Conservation (phyloP, 805 yeast species). For the Kazachstania bromeliacearum region DNA sequence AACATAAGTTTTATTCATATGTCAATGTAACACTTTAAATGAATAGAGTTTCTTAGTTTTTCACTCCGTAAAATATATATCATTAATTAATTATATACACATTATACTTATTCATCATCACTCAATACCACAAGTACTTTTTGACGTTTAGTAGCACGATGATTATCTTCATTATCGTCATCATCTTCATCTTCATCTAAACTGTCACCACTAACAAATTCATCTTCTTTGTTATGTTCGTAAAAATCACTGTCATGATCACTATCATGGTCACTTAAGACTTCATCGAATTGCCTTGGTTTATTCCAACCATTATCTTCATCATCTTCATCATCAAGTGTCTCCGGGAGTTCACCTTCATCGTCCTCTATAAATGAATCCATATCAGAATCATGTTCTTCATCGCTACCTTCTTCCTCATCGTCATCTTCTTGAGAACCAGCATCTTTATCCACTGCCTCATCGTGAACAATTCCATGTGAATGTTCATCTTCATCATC, state of each 20-base stretch:
- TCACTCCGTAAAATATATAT: too few species aligned
- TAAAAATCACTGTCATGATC: constrained; percentile 22
- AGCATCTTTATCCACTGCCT: constrained; percentile 10
- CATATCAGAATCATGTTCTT: constrained; percentile 13
- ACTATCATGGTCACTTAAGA: too few species aligned
- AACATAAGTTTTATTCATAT: too few species aligned
- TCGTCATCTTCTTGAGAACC: constrained; percentile 11
- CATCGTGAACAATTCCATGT: constrained; percentile 8
- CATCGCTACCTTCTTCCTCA: constrained; percentile 6
- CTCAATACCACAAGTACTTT: constrained; percentile 18
- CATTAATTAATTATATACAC: too few species aligned
- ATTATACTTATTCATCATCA: constrained; percentile 19
- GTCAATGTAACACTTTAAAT: too few species aligned
- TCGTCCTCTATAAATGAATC: constrained; percentile 14
- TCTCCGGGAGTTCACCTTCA: constrained; percentile 7
- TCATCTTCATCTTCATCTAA: constrained; percentile 33
- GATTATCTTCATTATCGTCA: constrained; percentile 14
- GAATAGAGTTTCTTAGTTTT: too few species aligned
- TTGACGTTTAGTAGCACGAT: constrained; percentile 12
- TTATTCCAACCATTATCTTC: too few species aligned
- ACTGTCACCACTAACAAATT: constrained; percentile 28
- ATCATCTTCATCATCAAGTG: constrained; percentile 4
- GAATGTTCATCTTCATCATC: constrained; percentile 2
- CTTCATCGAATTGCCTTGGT: too few species aligned
- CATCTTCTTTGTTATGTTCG: constrained; percentile 24